A percentile compares a stretch with the other conserved stretches of the same genome.
These are phyloP conservation scores for Auxenochlorella pyrenoidosa DNA, from an alignment of 139 green algal genomes.

Conservation along the genomic window DNA sequence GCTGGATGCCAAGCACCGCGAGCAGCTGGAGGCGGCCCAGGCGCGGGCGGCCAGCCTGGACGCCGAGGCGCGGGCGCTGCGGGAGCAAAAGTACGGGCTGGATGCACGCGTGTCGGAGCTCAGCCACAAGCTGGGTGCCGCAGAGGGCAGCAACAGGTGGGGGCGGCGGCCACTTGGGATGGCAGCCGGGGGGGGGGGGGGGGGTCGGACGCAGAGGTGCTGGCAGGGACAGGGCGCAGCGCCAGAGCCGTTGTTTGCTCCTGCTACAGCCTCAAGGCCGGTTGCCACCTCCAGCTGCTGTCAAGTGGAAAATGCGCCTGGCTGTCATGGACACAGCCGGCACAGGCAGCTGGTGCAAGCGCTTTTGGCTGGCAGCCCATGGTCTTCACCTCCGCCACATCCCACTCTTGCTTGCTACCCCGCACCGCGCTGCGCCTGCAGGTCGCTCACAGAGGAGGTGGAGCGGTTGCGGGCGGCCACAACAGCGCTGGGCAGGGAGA, in stretches of 20 bases:
- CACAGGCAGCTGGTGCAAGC: too few relatives aligned
- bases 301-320: too few relatives aligned
- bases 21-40: constrained; percentile 39
- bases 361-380: too few relatives aligned
- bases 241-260: too few relatives aligned
- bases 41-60: constrained; percentile 59
- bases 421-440: too few relatives aligned
- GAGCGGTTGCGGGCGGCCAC: constrained; percentile 47
- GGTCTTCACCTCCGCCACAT: too few relatives aligned
- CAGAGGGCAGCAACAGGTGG: constrained; percentile 63
- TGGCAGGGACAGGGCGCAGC: too few relatives aligned
- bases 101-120: constrained; percentile 80
- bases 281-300: too few relatives aligned
- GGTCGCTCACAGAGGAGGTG: constrained; percentile 66
- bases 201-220: too few relatives aligned
- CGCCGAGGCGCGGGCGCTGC: constrained; percentile 68
- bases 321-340: too few relatives aligned
- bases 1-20: constrained; percentile 29
- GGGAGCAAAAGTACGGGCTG: constrained; percentile 81
- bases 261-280: too few relatives aligned
- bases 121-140: constrained; percentile 66
- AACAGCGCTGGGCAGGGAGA: constrained; percentile 49
- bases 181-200: neutral
- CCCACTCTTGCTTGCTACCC: too few relatives aligned
- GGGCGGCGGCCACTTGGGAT: neutral